Evolutionary conservation across 1,139 yeast species (phyloP).

Genomic region (Zygosaccharomyces pseudobailii): DNA sequence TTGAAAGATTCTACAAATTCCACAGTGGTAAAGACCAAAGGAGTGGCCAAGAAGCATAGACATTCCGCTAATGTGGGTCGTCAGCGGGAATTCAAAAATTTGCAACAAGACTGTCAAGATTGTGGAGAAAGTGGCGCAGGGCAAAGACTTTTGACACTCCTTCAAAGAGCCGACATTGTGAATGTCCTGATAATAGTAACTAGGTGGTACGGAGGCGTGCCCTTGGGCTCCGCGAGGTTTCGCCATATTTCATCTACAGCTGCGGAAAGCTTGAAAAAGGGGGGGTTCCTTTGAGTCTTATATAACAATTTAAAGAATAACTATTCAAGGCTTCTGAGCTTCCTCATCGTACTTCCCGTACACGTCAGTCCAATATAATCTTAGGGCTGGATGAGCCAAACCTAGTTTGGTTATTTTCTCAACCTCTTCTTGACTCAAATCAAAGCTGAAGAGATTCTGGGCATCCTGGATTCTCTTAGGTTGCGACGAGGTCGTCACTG

Average conservation of each 20-base stretch:
- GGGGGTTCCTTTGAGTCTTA: constrained; percentile 15
- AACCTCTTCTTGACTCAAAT: constrained; percentile 46
- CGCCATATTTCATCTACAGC: constrained; percentile 55
- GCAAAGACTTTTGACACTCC: constrained; percentile 44
- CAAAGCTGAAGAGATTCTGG: constrained; percentile 50
- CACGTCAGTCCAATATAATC: constrained; percentile 41
- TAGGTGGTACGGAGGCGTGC: constrained; percentile 71
- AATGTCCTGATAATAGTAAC: constrained; percentile 60
- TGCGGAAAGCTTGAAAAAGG: constrained; percentile 38
- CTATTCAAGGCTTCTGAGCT: constrained; percentile 16
- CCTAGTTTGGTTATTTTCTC: constrained; percentile 41
- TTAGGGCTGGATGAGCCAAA: constrained; percentile 32
- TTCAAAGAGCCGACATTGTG: constrained; percentile 44
- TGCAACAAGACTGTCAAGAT: constrained; percentile 55
- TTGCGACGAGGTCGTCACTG: constrained; percentile 69
- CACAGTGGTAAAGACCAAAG: constrained; percentile 3
- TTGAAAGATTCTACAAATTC: not conserved
- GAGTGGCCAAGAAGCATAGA: constrained; percentile 11
- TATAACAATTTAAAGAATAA: not conserved
- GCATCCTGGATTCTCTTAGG: constrained; percentile 53
- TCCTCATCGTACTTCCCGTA: constrained; percentile 28
- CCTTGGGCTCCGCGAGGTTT: constrained; percentile 60
- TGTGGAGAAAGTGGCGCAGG: constrained; percentile 70
- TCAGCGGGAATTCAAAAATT: constrained; percentile 18
- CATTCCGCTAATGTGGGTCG: not conserved